Evolutionary conservation across 2,329 filamentous ascomycete species (phyloP), one percentile per base, ranked within the genome.

Genomic region (Talaromyces sp.): DNA sequence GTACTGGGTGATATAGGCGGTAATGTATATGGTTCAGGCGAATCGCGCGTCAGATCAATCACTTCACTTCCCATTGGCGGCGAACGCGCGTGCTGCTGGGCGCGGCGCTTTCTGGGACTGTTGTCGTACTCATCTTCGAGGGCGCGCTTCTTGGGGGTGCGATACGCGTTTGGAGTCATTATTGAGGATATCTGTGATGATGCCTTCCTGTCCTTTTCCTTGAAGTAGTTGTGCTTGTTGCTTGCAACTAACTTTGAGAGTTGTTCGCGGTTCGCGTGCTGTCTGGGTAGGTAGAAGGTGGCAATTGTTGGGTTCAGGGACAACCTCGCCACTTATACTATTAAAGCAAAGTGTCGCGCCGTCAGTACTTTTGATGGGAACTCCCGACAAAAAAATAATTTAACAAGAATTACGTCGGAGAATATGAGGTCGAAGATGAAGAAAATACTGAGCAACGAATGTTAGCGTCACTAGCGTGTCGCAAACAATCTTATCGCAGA

Each of bases 21-120:
- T 28, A 43, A 15, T 28, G 53, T 55, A 17, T 41, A 35, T 19
- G 28, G 36, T 21, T 41, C 53, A 36, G 54, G 54, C 11, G 39
- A 45, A 31, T 56, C 41, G 31, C 43, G 39, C 22, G 54, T 56
- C n/a, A 55, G n/a, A 51, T 61, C 53, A 33, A 37, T 37, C 17
- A 40, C 45, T 45, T 33, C 45, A 28, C 28, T 48, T 4, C 43
- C n/a, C 28, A n/a, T 45, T 21, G 13, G 41, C 3, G 43, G n/a
- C 9, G n/a, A 11, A 25, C 37, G 8, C 17, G 46, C 6, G 31
- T 36, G 17, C 9, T 9, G n/a, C 25, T 52, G 33, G 17, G 33
- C 21, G 19, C 48, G 48, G 25, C 33, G 48, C 22, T 39, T 36
- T 17, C 39, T 52, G 19, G 35, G 19, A 25, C 35, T 39, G 15